Percentiles rank a stretch among this genome's conserved stretches.
Conservation (phyloP, 2,329 filamentous ascomycete species). For the Pseudocercospora vitis region DNA sequence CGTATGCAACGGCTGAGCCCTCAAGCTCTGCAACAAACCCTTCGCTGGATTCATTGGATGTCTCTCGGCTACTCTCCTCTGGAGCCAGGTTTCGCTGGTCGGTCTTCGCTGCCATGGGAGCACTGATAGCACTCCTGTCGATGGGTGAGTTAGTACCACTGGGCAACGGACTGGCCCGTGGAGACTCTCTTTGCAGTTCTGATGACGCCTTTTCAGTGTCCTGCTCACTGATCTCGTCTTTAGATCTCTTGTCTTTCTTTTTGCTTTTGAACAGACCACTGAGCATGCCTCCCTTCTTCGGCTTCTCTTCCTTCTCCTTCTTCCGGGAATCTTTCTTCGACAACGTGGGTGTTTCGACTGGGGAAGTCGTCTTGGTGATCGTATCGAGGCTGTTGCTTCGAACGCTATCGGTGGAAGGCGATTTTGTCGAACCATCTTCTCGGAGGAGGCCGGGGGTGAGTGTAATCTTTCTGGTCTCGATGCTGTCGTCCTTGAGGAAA, state of each 20-base stretch:
- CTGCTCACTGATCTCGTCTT: slow-evolving; percentile 42
- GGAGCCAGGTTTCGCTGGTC: slow-evolving; percentile 8
- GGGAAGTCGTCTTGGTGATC: slow-evolving; percentile 66
- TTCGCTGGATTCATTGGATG: slow-evolving; percentile 19
- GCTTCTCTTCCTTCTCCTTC: slow-evolving; percentile 74
- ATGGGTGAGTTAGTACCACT: slow-evolving; percentile 29
- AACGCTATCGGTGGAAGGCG: slow-evolving; percentile 40
- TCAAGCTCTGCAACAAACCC: slow-evolving; percentile 41
- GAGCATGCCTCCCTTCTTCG: slow-evolving; percentile 70
- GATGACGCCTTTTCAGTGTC: slow-evolving; percentile 36
- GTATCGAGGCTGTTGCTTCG: slow-evolving; percentile 69
- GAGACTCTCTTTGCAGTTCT: slow-evolving; percentile 31
- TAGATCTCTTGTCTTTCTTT: slow-evolving; percentile 62
- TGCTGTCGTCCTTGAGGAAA: slow-evolving; percentile 94
- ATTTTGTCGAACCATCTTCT: slow-evolving; percentile 60
- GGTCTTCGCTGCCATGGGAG: slow-evolving; percentile 9
- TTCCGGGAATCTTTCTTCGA: slow-evolving; percentile 76
- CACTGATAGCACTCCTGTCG: slow-evolving; percentile 20
- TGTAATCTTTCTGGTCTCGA: slow-evolving; percentile 96
- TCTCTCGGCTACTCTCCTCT: slow-evolving; percentile 12
- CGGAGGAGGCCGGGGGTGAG: slow-evolving; percentile 88
- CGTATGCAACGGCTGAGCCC: slow-evolving; percentile 40
- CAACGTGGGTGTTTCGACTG: slow-evolving; percentile 55
- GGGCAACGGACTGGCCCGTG: slow-evolving; percentile 23
- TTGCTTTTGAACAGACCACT: slow-evolving; percentile 69